Conservation (phyloP, 805 yeast species). For the Hanseniaspora nectarophila region DNA sequence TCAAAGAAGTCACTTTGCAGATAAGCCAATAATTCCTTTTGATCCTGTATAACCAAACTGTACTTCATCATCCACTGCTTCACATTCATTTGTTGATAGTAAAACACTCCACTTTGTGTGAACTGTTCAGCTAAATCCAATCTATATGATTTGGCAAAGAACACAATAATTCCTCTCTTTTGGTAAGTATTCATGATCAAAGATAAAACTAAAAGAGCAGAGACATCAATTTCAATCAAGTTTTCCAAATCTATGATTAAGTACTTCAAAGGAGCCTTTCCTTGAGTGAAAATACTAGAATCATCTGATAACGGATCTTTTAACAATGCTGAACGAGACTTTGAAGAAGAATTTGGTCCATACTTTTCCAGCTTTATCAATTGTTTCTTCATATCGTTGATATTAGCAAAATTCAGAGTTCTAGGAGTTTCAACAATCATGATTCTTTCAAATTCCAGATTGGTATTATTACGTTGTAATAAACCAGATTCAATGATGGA, state of each 20-base stretch:
- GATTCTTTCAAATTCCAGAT: constrained; percentile 14
- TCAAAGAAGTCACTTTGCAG: constrained; percentile 8
- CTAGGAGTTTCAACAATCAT: constrained; percentile 16
- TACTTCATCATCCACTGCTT: constrained; percentile 1
- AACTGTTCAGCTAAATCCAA: constrained; percentile 7
- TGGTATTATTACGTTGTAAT: not conserved
- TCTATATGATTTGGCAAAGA: constrained; percentile 13
- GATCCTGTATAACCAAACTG: not conserved
- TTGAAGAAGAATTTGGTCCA: constrained; percentile 15
- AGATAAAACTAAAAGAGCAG: constrained; percentile 9
- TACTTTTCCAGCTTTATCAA: constrained; percentile 14
- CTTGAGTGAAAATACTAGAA: not conserved
- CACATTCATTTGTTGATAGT: constrained; percentile 4
- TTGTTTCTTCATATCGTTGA: constrained; percentile 12
- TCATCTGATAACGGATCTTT: constrained; percentile 4
- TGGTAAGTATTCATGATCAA: constrained; percentile 9
- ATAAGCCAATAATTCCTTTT: not conserved
- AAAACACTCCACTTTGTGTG: constrained; percentile 12
- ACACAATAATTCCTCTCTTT: constrained; percentile 13
- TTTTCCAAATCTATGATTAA: constrained; percentile 14
- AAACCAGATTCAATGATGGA: constrained; percentile 1
- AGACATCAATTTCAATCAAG: constrained; percentile 12
- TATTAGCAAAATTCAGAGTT: constrained; percentile 14
- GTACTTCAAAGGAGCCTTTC: constrained; percentile 9
- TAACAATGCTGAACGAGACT: not conserved